These are phyloP conservation scores for Xylaria telfairii DNA, from an alignment of 495 filamentous ascomycete genomes.

Conservation along the genomic window DNA sequence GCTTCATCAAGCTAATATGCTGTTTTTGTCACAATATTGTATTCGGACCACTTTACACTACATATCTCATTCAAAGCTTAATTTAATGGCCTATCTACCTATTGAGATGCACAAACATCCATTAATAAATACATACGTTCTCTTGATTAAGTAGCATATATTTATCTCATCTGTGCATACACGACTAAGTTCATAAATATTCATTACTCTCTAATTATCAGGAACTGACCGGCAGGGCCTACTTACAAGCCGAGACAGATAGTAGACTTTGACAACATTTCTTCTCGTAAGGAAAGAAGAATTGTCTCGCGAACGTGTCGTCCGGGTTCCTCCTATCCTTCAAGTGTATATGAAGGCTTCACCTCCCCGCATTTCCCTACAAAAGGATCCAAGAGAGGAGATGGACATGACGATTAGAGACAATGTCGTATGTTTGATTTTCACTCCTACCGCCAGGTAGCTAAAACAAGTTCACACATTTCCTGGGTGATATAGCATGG, in stretches of 20 bases:
- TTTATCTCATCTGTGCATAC: background rate
- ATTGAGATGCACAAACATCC: background rate
- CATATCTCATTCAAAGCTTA: background rate
- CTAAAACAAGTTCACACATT: background rate
- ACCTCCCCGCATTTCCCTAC: background rate
- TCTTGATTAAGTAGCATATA: background rate
- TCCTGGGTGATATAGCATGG: slow-evolving; percentile 9
- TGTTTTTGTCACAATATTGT: background rate
- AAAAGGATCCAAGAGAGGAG: background rate
- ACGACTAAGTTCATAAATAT: background rate
- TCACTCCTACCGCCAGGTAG: background rate
- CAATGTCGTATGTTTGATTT: background rate
- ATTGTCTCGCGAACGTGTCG: background rate
- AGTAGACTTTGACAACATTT: background rate
- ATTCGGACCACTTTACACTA: background rate
- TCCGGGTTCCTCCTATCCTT: background rate
- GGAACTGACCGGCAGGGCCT: background rate
- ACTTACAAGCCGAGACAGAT: background rate
- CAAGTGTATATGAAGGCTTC: background rate
- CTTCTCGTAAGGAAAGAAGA: background rate
- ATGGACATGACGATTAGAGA: background rate
- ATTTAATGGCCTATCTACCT: too few species aligned
- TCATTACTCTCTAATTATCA: background rate
- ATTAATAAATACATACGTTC: background rate
- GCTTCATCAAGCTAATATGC: background rate